A percentile compares a stretch with the other conserved stretches of the same genome.
phyloP scores from a whole-genome alignment of 2,329 filamentous ascomycete species.

The Cercospora brassicicola region DNA sequence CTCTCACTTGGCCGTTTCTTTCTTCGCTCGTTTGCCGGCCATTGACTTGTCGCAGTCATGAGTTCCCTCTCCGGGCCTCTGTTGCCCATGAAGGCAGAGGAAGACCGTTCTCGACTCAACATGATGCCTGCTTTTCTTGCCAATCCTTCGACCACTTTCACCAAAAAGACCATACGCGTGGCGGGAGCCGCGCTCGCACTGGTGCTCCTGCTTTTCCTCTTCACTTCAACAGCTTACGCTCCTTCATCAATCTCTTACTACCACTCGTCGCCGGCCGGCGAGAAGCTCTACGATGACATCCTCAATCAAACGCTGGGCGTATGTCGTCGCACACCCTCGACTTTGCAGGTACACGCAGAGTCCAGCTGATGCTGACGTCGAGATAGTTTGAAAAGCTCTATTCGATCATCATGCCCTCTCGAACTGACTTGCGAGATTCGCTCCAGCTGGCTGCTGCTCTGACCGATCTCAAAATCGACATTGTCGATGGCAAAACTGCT shows the following conservation, averaged over 20 bases:
- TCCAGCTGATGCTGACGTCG: neutral
- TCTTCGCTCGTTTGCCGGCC: neutral
- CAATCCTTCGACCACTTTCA: neutral
- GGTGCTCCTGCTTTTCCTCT: no score
- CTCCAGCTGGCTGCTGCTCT: constrained; percentile 51
- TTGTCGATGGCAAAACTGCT: constrained; percentile 46
- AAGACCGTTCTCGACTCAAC: neutral
- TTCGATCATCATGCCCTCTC: constrained; percentile 53
- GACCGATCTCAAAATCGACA: constrained; percentile 49
- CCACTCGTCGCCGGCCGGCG: neutral
- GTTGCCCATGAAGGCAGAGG: constrained; percentile 1
- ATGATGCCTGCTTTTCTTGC: neutral
- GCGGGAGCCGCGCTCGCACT: no score
- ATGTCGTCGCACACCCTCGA: neutral
- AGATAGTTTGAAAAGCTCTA: constrained; percentile 52
- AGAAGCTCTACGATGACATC: constrained; percentile 6
- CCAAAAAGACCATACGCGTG: neutral
- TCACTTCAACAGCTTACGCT: no score
- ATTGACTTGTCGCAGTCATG: neutral
- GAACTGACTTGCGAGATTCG: constrained; percentile 54
- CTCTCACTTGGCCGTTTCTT: neutral
- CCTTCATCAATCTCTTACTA: no score
- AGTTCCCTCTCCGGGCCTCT: neutral
- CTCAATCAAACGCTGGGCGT: constrained; percentile 17
- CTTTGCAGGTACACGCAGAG: neutral